Conservation (phyloP, 306 rosid species). For the Quercus gilva region DNA sequence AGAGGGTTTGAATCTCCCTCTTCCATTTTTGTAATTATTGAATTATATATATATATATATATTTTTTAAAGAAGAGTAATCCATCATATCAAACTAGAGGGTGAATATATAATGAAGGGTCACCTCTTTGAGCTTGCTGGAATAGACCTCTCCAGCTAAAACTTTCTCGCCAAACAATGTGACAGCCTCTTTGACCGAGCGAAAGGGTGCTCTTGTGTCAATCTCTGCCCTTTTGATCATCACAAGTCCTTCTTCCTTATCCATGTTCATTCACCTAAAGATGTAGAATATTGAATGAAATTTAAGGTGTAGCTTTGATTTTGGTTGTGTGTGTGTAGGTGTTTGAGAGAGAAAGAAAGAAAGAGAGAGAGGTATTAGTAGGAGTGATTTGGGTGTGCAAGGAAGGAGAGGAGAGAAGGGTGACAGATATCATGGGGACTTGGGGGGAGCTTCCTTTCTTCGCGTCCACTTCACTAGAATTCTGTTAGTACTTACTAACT, state of each 20-base stretch:
- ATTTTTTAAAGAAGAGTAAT: no score
- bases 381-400: constrained; percentile 1
- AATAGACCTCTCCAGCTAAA: constrained; percentile 66
- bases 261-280: constrained; percentile 28
- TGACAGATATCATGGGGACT: constrained; percentile 5
- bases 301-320: background rate
- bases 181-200: constrained; percentile 92
- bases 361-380: constrained; percentile 3
- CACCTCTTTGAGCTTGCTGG: constrained; percentile 70
- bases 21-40: no score
- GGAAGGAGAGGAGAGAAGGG: background rate
- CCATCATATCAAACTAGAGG: background rate
- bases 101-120: background rate
- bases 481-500: constrained; percentile 31
- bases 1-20: no score
- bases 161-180: constrained; percentile 74
- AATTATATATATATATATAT: no score
- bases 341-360: constrained; percentile 7
- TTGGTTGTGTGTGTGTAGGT: background rate
- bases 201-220: constrained; percentile 71
- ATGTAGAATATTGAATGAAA: background rate
- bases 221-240: constrained; percentile 64
- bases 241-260: constrained; percentile 33
- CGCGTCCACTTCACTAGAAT: constrained; percentile 98
- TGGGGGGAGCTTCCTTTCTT: constrained; percentile 80